Evolutionary conservation across 192 early-diverging fungal genomes (phyloP), one percentile per base, ranked within the genome.

Genomic region (Umbelopsis sp.): DNA sequence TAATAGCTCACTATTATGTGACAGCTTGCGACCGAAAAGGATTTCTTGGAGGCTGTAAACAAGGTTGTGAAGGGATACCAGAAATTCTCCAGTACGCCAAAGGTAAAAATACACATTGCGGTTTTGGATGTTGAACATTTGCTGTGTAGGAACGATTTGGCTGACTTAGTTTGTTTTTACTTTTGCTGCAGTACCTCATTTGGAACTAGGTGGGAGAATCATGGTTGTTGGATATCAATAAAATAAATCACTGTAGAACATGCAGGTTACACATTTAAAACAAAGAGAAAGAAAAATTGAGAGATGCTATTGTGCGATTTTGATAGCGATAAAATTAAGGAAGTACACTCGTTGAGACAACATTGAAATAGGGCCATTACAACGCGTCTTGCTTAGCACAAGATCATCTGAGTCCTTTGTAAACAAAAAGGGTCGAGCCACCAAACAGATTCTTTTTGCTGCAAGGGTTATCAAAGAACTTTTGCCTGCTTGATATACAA

Each of bases 51-150:
- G 80, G 86, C 96, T 26, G 97, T 99, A 17, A 96, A 98, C 86
- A 99, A 99, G 89, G 98, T 99, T 70, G 97, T 99, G 87, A 98
- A 98, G 89, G 89, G 89, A 47, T 99, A 99, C 76, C 93, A 95
- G 71, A 97, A 98, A 89, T 99, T 99, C 86, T 96, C 94, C 72
- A 93, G 94, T 71, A 99, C 97, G 34, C 95, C 97, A 54, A 94
- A 92, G 84, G 76, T 77, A 73, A 52, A 20, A 38, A 5, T 10
- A 44, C 20, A 50, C 25, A 54, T 31, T 49, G 4, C 29, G 24
- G 32, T 68, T 68, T 41, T 41, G 38, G 38, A 11, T n/a, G 2
- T 41, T 41, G 38, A 41, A 5, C 38, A 41, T 41, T 41, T 6
- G 5, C 12, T 38, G 16, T 68, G 14, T 34, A 44, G 32, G 6